Percentiles rank a stretch among this genome's conserved stretches.
Conservation (phyloP, 2,329 filamentous ascomycete species). For the Decorospora gaudefroyi region DNA sequence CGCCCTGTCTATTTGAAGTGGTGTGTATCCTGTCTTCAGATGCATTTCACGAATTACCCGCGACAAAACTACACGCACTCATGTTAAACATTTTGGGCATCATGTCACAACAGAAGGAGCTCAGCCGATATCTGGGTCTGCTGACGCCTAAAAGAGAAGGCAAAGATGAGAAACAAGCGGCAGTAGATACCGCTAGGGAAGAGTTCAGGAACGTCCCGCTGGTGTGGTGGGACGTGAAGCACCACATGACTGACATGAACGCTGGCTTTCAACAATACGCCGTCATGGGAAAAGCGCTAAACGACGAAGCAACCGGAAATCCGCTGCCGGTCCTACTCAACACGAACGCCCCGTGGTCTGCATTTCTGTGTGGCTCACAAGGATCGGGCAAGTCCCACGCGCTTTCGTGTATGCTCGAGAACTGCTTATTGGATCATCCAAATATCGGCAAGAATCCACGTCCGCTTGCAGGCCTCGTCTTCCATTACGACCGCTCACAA, state of each 20-base stretch:
- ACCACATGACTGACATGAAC: not conserved
- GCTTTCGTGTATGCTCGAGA: slow-evolving; percentile 63
- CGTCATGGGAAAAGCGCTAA: too few species aligned
- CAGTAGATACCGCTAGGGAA: not conserved
- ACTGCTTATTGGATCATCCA: slow-evolving; percentile 47
- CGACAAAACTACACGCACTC: too few species aligned
- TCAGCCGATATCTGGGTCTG: not conserved
- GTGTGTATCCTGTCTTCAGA: too few species aligned
- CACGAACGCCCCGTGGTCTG: slow-evolving; percentile 58
- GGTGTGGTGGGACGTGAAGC: not conserved
- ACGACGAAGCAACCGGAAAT: too few species aligned
- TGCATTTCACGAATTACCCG: too few species aligned
- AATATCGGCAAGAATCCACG: slow-evolving; percentile 38
- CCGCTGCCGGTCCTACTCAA: slow-evolving; percentile 56
- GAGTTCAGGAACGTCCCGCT: not conserved
- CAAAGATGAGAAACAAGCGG: not conserved
- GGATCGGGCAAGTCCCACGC: slow-evolving; percentile 65
- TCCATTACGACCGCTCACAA: not conserved
- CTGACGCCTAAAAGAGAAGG: not conserved
- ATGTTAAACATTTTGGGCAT: not conserved
- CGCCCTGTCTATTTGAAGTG: too few species aligned
- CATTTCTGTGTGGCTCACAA: slow-evolving; percentile 65
- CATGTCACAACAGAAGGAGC: not conserved
- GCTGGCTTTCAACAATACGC: slow-evolving; percentile 2
- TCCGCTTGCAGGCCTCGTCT: not conserved